A percentile compares a stretch with the other conserved stretches of the same genome.
These are phyloP conservation scores for Candida parachauliodes DNA, from an alignment of 805 yeast species.

Conservation along the genomic window DNA sequence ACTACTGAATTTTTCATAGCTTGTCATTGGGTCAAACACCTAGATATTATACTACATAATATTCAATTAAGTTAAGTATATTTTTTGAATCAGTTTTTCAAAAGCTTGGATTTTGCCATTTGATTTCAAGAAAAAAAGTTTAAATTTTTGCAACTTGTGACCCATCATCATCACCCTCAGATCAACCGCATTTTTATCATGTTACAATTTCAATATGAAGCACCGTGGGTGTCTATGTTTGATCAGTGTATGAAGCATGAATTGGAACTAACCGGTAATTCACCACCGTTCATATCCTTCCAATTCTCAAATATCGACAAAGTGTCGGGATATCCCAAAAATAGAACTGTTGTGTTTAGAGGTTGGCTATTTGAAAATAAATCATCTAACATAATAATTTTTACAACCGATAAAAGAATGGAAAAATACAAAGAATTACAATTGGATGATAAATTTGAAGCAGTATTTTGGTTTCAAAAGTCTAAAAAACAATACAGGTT, in stretches of 20 bases:
- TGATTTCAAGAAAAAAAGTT: background rate
- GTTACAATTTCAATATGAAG: slow-evolving; percentile 8
- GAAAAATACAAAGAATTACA: slow-evolving; percentile 53
- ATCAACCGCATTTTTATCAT: no score
- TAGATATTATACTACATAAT: no score
- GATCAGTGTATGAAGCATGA: slow-evolving; percentile 50
- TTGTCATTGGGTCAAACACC: no score
- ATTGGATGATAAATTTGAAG: slow-evolving; percentile 59
- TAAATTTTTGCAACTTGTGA: background rate
- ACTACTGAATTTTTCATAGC: no score
- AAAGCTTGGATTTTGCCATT: background rate
- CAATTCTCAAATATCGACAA: slow-evolving; percentile 65
- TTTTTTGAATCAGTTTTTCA: no score
- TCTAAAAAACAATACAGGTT: slow-evolving; percentile 68
- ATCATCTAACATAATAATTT: slow-evolving; percentile 61
- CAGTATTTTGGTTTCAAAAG: slow-evolving; percentile 67
- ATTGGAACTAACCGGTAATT: slow-evolving; percentile 17
- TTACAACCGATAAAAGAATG: slow-evolving; percentile 71
- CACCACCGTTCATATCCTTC: slow-evolving; percentile 53
- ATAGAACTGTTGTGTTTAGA: slow-evolving; percentile 66
- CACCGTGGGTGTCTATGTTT: slow-evolving; percentile 64
- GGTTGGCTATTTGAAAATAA: slow-evolving; percentile 73
- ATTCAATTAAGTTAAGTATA: no score
- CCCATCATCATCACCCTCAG: background rate
- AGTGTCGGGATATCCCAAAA: slow-evolving; percentile 51